Base-by-base conservation (phyloP, 2,329 filamentous ascomycete genomes). In the Pseudogymnoascus sp. region DNA sequence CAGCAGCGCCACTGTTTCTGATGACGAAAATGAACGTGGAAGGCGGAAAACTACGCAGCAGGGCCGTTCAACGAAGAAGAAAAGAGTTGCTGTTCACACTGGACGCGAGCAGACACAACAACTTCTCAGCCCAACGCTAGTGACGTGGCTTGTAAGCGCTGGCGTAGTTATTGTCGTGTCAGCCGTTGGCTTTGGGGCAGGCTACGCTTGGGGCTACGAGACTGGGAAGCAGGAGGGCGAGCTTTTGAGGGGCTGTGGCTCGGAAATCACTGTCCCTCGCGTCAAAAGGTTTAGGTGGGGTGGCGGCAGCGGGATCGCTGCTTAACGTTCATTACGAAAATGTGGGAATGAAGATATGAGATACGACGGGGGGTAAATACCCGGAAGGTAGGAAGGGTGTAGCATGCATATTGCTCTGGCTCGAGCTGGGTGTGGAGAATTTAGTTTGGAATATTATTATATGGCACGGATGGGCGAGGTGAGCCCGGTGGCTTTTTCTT, bases 91-190 rank as follows among this genome's bases (percentile, higher is more conserved):
- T 5, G 76, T 77, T 31, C 73, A 73, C 5, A 75, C 73, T 1
- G 69, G 72, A 5, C 36, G 59, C 4, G 59, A 60, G 2, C 38
- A 40, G 14, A 60, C 36, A 25, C 21, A 40, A 6, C 59, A 42
- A n/a, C 70, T 81, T 37, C 79, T 87, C 61, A 85, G 81, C 60
- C 84, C 85, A 36, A 87, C 85, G 1, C 74, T 87, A 6, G 72
- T 88, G 60, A 85, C 85, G 0, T 88, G 85, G 73, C 84, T 86
- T 5, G 80, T 89, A 62, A 85, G 83, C 63, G 86, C 86, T 6
- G 86, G 87, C 16, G 86, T 89, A 1, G 83, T 89, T 1, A 85
- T 89, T 7, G 78, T 89, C 10, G 83, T 89, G 2, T 86, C 84
- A 6, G 86, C 88, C 1, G 85, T 89, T 36, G 86, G 86, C 1